phyloP scores from a whole-genome alignment of 495 filamentous ascomycete genomes.

The Clavariopsis aquatica region DNA sequence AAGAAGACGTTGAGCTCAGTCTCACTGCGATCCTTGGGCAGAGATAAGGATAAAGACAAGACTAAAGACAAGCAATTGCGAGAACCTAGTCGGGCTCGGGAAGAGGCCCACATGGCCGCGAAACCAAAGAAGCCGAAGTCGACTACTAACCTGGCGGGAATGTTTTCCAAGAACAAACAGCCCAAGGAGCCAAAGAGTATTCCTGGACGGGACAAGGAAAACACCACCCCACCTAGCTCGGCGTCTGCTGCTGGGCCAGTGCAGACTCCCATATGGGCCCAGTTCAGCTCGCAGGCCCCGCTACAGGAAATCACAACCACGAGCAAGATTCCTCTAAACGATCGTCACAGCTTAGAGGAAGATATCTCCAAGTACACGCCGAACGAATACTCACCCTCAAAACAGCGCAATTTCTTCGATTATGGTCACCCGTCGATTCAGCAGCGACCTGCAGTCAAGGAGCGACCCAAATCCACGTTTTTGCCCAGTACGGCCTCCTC shows the following conservation, averaged over 20 bases:
- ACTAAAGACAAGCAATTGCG: conserved; percentile 42
- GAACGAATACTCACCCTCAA: conserved; percentile 61
- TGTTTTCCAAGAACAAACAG: conserved; percentile 62
- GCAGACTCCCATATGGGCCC: conserved; percentile 75
- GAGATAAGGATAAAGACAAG: conserved; percentile 58
- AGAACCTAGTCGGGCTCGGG: conserved; percentile 18
- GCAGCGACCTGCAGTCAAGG: conserved; percentile 42
- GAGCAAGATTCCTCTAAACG: conserved; percentile 47
- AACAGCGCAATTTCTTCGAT: conserved; percentile 66
- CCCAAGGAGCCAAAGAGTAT: conserved; percentile 54
- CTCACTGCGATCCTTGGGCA: conserved; percentile 61
- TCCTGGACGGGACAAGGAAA: conserved; percentile 73
- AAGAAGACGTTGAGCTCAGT: conserved; percentile 70
- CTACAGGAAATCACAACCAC: conserved; percentile 48
- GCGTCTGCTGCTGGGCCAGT: conserved; percentile 47
- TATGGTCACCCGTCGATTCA: conserved; percentile 58
- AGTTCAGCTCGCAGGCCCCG: conserved; percentile 59
- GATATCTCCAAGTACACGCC: conserved; percentile 66
- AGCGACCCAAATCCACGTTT: conserved; percentile 58
- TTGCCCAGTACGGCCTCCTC: conserved; percentile 35
- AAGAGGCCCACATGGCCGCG: conserved; percentile 45
- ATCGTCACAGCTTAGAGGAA: conserved; percentile 52
- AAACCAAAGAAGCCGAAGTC: conserved; percentile 85
- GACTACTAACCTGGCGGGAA: conserved; percentile 69
- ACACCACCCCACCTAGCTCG: conserved; percentile 61